Conservation (phyloP, 768 basidiomycete species). For the Thelephora ganbajun region DNA sequence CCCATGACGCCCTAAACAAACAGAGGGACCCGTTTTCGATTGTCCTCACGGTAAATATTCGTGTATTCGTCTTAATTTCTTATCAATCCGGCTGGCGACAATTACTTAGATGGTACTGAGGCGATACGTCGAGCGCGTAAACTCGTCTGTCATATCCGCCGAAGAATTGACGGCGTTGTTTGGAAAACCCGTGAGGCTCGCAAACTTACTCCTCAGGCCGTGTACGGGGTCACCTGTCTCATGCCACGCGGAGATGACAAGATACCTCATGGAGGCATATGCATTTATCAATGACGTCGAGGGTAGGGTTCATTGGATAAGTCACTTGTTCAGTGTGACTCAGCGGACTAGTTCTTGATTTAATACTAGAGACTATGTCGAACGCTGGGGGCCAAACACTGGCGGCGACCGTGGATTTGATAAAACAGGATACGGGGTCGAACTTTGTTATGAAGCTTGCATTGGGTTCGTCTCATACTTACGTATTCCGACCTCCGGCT, state of each 20-base stretch:
- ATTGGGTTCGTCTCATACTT: background rate
- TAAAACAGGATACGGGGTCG: background rate
- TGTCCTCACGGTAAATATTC: conserved; percentile 6
- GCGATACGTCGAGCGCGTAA: too few relatives aligned
- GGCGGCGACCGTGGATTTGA: background rate
- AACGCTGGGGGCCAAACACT: background rate
- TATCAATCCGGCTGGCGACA: too few relatives aligned
- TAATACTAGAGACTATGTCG: background rate
- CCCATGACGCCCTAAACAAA: too few relatives aligned
- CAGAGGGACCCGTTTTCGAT: background rate
- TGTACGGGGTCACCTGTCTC: background rate
- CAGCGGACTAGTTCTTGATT: background rate
- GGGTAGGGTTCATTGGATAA: background rate
- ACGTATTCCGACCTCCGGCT: background rate
- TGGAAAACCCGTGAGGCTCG: background rate
- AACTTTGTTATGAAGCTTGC: background rate
- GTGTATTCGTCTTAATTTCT: too few relatives aligned
- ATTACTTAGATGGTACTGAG: too few relatives aligned
- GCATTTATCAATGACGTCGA: background rate
- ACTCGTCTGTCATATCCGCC: too few relatives aligned
- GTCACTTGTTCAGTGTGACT: background rate
- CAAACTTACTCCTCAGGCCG: background rate
- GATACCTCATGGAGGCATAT: background rate
- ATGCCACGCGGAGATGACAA: background rate
- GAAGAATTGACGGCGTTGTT: too few relatives aligned